Evolutionary conservation across 2,329 filamentous ascomycete species (phyloP).

Genomic region (Acarospora socialis): DNA sequence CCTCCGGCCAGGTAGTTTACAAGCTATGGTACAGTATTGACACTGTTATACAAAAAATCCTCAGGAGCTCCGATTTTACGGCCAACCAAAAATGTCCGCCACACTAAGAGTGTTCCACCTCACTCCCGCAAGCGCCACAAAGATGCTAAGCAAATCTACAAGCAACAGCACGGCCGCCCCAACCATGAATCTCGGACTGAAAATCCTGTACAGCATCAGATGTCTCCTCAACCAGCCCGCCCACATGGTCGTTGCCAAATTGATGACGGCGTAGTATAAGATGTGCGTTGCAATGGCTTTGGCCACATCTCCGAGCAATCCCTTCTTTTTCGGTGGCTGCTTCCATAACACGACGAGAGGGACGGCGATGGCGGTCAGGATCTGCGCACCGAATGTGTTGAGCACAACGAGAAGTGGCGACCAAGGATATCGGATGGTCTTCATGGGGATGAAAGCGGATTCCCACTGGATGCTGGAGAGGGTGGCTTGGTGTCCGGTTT

Average conservation of each 20-base stretch:
- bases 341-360: conserved; percentile 85
- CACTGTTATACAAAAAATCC: too few relatives aligned
- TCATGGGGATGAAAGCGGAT: conserved; percentile 76
- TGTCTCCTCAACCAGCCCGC: conserved; percentile 77
- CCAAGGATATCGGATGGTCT: conserved; percentile 76
- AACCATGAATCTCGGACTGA: conserved; percentile 80
- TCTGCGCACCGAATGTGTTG: conserved; percentile 82
- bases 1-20: too few relatives aligned
- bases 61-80: conserved; percentile 18
- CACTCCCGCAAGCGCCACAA: conserved; percentile 59
- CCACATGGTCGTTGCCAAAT: conserved; percentile 78
- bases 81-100: conserved; percentile 78
- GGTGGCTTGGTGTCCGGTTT: conserved; percentile 87
- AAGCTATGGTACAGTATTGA: too few relatives aligned
- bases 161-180: conserved; percentile 56
- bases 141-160: conserved; percentile 59
- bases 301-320: conserved; percentile 54
- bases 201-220: conserved; percentile 93
- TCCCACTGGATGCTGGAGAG: conserved; percentile 92
- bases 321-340: conserved; percentile 57
- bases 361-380: conserved; percentile 64
- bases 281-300: conserved; percentile 61
- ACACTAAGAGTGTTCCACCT: conserved; percentile 66
- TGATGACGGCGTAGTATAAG: conserved; percentile 69
- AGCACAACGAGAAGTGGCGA: conserved; percentile 65